Evolutionary conservation across 768 basidiomycete species (phyloP).

Genomic region (Dioszegia crocea): DNA sequence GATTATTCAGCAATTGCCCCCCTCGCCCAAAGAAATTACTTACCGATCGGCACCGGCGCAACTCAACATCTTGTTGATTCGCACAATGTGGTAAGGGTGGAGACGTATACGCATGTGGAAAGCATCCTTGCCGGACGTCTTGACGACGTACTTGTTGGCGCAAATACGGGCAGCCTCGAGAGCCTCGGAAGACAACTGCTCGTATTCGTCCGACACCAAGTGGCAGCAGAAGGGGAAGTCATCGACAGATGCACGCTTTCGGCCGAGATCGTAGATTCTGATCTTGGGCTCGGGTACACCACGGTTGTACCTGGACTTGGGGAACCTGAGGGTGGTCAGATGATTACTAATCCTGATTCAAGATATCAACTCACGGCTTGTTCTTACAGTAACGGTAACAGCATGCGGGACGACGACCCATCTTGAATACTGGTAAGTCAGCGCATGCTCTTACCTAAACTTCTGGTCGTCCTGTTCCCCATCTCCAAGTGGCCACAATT

Average conservation of each 20-base stretch:
- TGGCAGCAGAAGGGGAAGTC: conserved; percentile 93
- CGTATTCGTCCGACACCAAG: conserved; percentile 96
- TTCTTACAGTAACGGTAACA: conserved; percentile 99
- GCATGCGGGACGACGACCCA: conserved; percentile 96
- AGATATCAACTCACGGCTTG: conserved; percentile 62
- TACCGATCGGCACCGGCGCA: conserved; percentile 98
- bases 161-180: conserved; percentile 98
- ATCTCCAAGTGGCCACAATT: too few species aligned
- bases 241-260: conserved; percentile 92
- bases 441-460: neutral
- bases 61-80: conserved; percentile 99
- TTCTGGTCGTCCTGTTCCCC: too few species aligned
- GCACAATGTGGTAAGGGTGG: conserved; percentile 97
- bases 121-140: conserved; percentile 95
- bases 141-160: conserved; percentile 99
- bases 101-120: conserved; percentile 97
- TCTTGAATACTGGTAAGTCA: conserved; percentile 51
- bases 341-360: neutral
- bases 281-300: conserved; percentile 96
- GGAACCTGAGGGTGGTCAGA: conserved; percentile 36
- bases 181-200: conserved; percentile 91
- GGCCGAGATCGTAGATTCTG: conserved; percentile 90
- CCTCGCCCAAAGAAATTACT: conserved; percentile 33
- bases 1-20: conserved; percentile 69
- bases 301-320: conserved; percentile 74